Evolutionary conservation across 2,329 filamentous ascomycete species (phyloP).

Genomic region (Alternaria alternata): DNA sequence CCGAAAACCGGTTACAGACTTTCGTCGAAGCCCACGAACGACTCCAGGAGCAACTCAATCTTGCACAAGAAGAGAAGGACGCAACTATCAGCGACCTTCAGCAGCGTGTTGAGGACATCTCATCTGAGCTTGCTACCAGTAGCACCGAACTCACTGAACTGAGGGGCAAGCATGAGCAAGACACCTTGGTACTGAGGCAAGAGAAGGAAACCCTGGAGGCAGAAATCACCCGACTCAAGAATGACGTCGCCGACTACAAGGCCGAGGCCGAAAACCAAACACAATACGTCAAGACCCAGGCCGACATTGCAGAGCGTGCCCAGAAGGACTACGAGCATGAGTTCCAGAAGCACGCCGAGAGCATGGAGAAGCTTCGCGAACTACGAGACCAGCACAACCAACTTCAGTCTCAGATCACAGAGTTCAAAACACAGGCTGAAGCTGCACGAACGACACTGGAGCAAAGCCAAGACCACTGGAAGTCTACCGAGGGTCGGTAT

Average conservation of each 20-base stretch:
- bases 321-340: constrained; percentile 97
- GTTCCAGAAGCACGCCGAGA: constrained; percentile 92
- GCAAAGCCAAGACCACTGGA: constrained; percentile 88
- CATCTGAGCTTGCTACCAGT: constrained; percentile 78
- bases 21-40: constrained; percentile 78
- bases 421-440: constrained; percentile 81
- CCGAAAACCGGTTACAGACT: constrained; percentile 86
- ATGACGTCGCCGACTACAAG: constrained; percentile 80
- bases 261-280: constrained; percentile 86
- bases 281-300: constrained; percentile 90
- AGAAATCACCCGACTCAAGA: constrained; percentile 81
- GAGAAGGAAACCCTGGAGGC: constrained; percentile 81
- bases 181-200: constrained; percentile 74
- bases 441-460: constrained; percentile 80
- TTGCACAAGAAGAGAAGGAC: constrained; percentile 78
- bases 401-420: constrained; percentile 79
- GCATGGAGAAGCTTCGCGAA: constrained; percentile 82
- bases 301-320: constrained; percentile 89
- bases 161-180: constrained; percentile 81
- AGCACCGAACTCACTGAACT: constrained; percentile 84
- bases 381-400: constrained; percentile 83
- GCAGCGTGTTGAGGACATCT: constrained; percentile 83
- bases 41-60: constrained; percentile 79
- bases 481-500: constrained; percentile 78
- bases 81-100: constrained; percentile 80